phyloP scores from a whole-genome alignment of 805 yeast species.

The Pichia manshurica region DNA sequence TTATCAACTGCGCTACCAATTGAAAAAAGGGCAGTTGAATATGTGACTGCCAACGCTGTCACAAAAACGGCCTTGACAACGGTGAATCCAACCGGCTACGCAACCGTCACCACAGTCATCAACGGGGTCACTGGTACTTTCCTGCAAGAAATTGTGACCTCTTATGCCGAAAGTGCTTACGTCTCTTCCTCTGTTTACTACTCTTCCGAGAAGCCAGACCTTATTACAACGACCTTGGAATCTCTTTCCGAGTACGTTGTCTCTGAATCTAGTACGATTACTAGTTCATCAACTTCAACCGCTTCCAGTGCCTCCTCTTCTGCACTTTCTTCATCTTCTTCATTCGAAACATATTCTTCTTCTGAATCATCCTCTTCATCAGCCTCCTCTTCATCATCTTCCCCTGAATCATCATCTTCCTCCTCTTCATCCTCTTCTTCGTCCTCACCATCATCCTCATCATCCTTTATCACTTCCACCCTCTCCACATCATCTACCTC shows the following conservation, averaged over 20 bases:
- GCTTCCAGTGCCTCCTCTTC: neutral
- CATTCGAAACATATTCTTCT: neutral
- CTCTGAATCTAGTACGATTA: conserved; percentile 21
- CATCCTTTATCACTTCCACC: conserved; percentile 9
- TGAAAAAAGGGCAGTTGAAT: conserved; percentile 25
- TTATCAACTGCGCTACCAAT: conserved; percentile 7
- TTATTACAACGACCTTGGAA: conserved; percentile 8
- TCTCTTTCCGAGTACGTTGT: conserved; percentile 3
- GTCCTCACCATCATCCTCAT: conserved; percentile 9
- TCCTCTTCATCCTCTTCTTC: conserved; percentile 15
- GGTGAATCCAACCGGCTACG: conserved; percentile 16
- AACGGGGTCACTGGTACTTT: conserved; percentile 19
- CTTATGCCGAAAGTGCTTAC: conserved; percentile 22
- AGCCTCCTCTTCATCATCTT: conserved; percentile 10
- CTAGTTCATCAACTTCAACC: conserved; percentile 15
- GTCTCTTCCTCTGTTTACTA: conserved; percentile 5
- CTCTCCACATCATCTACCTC: conserved; percentile 19
- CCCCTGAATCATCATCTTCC: conserved; percentile 13
- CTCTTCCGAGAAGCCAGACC: conserved; percentile 7
- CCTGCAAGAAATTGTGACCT: conserved; percentile 25
- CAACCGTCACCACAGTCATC: conserved; percentile 19
- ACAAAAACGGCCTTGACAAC: conserved; percentile 19
- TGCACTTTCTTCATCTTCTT: conserved; percentile 1
- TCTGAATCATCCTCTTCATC: conserved; percentile 6
- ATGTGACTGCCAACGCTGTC: conserved; percentile 25